A percentile compares a stretch with the other conserved stretches of the same genome.
phyloP scores from a whole-genome alignment of 2,329 filamentous ascomycete species.

The Aureobasidium sp. region DNA sequence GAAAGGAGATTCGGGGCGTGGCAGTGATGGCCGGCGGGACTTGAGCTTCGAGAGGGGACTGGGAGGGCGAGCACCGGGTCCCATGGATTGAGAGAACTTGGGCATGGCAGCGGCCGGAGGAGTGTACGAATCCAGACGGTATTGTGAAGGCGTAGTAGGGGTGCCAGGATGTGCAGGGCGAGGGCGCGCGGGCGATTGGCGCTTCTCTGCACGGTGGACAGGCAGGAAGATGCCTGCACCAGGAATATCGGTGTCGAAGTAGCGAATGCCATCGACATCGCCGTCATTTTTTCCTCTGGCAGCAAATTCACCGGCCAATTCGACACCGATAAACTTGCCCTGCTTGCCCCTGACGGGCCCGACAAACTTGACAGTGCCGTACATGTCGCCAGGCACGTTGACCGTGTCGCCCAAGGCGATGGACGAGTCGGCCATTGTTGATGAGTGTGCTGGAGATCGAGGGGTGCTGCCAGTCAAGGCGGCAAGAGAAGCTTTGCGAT shows the following conservation, averaged over 20 bases:
- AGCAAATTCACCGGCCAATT: constrained; percentile 75
- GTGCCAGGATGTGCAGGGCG: constrained; percentile 55
- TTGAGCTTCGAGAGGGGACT: constrained; percentile 66
- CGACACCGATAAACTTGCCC: constrained; percentile 86
- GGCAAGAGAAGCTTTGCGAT: constrained; percentile 62
- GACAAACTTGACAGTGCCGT: constrained; percentile 81
- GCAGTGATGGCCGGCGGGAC: constrained; percentile 63
- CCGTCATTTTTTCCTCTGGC: constrained; percentile 87
- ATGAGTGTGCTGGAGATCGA: constrained; percentile 12
- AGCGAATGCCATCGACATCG: constrained; percentile 75
- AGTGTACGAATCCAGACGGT: constrained; percentile 40
- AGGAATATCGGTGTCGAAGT: constrained; percentile 72
- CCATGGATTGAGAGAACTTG: constrained; percentile 85
- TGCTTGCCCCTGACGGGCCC: constrained; percentile 83
- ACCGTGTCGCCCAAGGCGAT: constrained; percentile 75
- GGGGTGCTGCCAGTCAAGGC: constrained; percentile 51
- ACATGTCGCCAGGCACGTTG: constrained; percentile 90
- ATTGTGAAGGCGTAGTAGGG: constrained; percentile 59
- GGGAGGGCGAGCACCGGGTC: constrained; percentile 59
- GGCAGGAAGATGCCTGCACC: constrained; percentile 93
- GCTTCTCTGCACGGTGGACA: constrained; percentile 68
- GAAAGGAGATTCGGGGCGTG: constrained; percentile 79
- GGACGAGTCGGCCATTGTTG: constrained; percentile 42
- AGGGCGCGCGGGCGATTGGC: constrained; percentile 50
- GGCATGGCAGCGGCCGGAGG: constrained; percentile 56